Evolutionary conservation across 2,329 filamentous ascomycete genomes (phyloP).

Genomic region (Fusarium chuoi): DNA sequence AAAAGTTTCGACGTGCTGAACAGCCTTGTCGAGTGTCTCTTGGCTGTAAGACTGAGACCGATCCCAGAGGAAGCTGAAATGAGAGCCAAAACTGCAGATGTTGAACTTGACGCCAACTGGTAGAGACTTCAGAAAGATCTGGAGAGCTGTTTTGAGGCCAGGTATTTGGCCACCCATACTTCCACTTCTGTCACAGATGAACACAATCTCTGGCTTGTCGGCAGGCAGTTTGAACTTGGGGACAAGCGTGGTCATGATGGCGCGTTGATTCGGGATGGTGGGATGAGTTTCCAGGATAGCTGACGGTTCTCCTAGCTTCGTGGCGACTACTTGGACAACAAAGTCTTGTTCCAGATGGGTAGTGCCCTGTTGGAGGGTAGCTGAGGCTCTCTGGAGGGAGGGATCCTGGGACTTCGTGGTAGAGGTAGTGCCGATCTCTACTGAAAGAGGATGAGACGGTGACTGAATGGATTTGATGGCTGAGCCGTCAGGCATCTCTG

Average conservation of each 20-base stretch:
- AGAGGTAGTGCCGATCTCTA: slow-evolving; percentile 68
- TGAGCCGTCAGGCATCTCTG: slow-evolving; percentile 61
- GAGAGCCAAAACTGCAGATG: slow-evolving; percentile 72
- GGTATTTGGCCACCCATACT: slow-evolving; percentile 69
- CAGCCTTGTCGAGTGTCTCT: slow-evolving; percentile 56
- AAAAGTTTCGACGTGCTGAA: slow-evolving; percentile 55
- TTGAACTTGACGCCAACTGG: slow-evolving; percentile 74
- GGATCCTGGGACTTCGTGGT: slow-evolving; percentile 57
- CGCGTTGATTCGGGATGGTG: slow-evolving; percentile 67
- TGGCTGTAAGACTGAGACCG: slow-evolving; percentile 59
- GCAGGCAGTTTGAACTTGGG: slow-evolving; percentile 73
- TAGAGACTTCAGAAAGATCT: slow-evolving; percentile 73
- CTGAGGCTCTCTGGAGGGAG: slow-evolving; percentile 69
- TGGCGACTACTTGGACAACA: slow-evolving; percentile 70
- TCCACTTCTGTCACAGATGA: slow-evolving; percentile 77
- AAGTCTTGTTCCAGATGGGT: slow-evolving; percentile 72
- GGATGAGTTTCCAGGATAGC: slow-evolving; percentile 75
- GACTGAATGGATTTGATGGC: slow-evolving; percentile 72
- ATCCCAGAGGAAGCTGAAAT: slow-evolving; percentile 58
- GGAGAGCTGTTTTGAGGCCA: slow-evolving; percentile 65
- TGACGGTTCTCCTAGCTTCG: slow-evolving; percentile 67
- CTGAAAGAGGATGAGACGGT: slow-evolving; percentile 73
- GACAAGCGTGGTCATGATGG: slow-evolving; percentile 76
- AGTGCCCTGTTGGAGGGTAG: slow-evolving; percentile 64
- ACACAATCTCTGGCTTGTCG: slow-evolving; percentile 71